Evolutionary conservation across 106 monocot genomes (phyloP).

Genomic region (Allium sativum): DNA sequence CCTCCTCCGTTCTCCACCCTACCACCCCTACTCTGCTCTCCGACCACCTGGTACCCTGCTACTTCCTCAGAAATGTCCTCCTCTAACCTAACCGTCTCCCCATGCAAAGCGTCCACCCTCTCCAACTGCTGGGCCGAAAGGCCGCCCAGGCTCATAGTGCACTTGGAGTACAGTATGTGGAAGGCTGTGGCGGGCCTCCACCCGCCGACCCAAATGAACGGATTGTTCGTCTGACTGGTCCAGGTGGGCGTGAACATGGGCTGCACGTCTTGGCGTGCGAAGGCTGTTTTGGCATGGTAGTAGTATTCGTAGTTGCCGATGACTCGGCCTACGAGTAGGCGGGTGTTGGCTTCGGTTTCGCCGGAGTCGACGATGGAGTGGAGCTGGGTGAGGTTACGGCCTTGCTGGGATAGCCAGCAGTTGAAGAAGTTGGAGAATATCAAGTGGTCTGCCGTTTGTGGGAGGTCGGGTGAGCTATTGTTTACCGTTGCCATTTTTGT

Average conservation of each 20-base stretch:
- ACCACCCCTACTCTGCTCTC: neutral
- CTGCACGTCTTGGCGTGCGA: constrained; percentile 29
- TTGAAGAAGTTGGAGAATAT: constrained; percentile 40
- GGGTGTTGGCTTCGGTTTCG: neutral
- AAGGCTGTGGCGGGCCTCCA: constrained; percentile 56
- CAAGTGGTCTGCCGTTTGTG: too few relatives aligned
- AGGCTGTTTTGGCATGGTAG: constrained; percentile 30
- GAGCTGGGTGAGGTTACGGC: constrained; percentile 20
- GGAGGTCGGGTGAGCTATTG: too few relatives aligned
- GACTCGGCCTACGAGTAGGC: constrained; percentile 19
- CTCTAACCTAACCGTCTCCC: constrained; percentile 20
- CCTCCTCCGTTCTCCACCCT: neutral
- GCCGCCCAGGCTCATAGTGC: constrained; percentile 33
- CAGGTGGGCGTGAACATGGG: constrained; percentile 48
- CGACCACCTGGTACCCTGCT: constrained; percentile 18
- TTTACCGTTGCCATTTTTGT: too few relatives aligned
- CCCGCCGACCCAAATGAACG: constrained; percentile 54
- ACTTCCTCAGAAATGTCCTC: constrained; percentile 25
- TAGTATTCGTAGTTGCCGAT: constrained; percentile 52
- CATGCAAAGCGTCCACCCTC: constrained; percentile 21
- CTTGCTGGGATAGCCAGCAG: constrained; percentile 32
- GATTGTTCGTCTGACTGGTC: constrained; percentile 48
- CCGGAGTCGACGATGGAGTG: constrained; percentile 28
- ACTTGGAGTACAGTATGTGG: constrained; percentile 59
- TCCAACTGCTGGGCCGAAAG: constrained; percentile 18